Evolutionary conservation across 768 basidiomycete species (phyloP).

Genomic region (Tylopilus subfusipes): DNA sequence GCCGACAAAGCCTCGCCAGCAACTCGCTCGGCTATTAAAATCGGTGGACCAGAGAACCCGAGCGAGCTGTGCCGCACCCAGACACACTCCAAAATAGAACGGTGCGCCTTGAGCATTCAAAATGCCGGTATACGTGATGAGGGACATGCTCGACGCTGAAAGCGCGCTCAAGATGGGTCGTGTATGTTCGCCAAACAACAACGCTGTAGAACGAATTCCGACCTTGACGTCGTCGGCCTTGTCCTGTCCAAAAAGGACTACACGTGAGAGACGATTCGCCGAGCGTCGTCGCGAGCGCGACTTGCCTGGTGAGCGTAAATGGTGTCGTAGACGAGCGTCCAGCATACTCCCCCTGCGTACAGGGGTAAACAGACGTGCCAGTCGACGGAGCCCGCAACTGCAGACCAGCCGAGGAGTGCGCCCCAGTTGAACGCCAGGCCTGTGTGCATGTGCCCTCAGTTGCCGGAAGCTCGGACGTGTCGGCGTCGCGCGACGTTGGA

Average conservation of each 20-base stretch:
- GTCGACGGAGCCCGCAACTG: conserved; percentile 75
- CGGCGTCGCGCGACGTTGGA: not conserved
- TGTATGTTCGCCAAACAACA: conserved; percentile 80
- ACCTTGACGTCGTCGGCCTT: conserved; percentile 84
- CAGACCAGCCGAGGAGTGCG: conserved; percentile 92
- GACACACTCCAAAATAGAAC: conserved; percentile 75
- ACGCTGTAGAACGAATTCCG: conserved; percentile 91
- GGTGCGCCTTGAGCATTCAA: conserved; percentile 71
- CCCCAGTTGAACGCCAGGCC: conserved; percentile 99
- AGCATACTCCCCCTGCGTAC: conserved; percentile 84
- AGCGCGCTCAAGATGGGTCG: conserved; percentile 73
- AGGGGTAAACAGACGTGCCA: conserved; percentile 84
- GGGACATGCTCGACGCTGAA: conserved; percentile 66
- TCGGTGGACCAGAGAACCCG: conserved; percentile 73
- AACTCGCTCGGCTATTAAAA: conserved; percentile 71
- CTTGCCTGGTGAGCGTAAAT: conserved; percentile 95
- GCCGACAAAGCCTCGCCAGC: conserved; percentile 85
- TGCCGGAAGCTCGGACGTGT: too few species aligned
- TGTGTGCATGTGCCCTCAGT: conserved; percentile 25
- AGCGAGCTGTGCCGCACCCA: conserved; percentile 73
- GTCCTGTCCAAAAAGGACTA: conserved; percentile 52
- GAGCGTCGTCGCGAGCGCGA: not conserved
- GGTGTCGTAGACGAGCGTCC: conserved; percentile 96
- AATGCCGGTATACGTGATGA: conserved; percentile 76
- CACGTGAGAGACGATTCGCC: not conserved